phyloP scores from a whole-genome alignment of 257 asterid genomes.

The Craterostigma plantagineum region DNA sequence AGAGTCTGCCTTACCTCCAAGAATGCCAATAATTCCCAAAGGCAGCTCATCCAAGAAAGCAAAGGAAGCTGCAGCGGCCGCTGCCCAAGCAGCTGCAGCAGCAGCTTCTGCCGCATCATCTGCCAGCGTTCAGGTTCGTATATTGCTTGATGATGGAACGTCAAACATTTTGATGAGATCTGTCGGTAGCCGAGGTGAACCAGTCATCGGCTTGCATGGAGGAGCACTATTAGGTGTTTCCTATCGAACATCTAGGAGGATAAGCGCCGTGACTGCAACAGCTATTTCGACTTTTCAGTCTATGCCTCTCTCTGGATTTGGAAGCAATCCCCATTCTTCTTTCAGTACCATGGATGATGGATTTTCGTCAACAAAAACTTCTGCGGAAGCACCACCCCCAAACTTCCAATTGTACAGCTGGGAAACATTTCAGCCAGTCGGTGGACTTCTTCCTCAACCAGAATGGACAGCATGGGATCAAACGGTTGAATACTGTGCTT shows the following conservation, averaged over 20 bases:
- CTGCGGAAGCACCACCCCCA: slow-evolving; percentile 61
- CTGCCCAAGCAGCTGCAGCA: slow-evolving; percentile 84
- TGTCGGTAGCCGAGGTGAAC: slow-evolving; percentile 87
- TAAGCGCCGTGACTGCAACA: slow-evolving; percentile 63
- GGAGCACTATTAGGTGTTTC: slow-evolving; percentile 93
- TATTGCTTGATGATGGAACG: slow-evolving; percentile 88
- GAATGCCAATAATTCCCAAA: slow-evolving; percentile 84
- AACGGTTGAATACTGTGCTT: slow-evolving; percentile 96
- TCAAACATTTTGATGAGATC: slow-evolving; percentile 91
- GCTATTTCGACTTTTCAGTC: slow-evolving; percentile 81
- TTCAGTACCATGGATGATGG: slow-evolving; percentile 66
- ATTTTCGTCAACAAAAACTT: slow-evolving; percentile 40
- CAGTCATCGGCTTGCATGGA: slow-evolving; percentile 80
- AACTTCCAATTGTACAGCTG: slow-evolving; percentile 92
- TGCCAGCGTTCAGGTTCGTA: slow-evolving; percentile 92
- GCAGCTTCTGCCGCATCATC: slow-evolving; percentile 90
- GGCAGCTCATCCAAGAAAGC: slow-evolving; percentile 86
- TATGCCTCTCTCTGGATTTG: slow-evolving; percentile 81
- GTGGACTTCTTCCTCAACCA: slow-evolving; percentile 97
- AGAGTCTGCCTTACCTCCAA: slow-evolving; percentile 71
- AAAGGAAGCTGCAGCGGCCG: slow-evolving; percentile 94
- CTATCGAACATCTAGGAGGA: slow-evolving; percentile 81
- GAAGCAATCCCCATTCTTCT: slow-evolving; percentile 45
- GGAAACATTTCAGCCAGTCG: slow-evolving; percentile 96
- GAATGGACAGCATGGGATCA: slow-evolving; percentile 99